Conservation (phyloP, 495 filamentous ascomycete species). For the Neurospora pannonica region DNA sequence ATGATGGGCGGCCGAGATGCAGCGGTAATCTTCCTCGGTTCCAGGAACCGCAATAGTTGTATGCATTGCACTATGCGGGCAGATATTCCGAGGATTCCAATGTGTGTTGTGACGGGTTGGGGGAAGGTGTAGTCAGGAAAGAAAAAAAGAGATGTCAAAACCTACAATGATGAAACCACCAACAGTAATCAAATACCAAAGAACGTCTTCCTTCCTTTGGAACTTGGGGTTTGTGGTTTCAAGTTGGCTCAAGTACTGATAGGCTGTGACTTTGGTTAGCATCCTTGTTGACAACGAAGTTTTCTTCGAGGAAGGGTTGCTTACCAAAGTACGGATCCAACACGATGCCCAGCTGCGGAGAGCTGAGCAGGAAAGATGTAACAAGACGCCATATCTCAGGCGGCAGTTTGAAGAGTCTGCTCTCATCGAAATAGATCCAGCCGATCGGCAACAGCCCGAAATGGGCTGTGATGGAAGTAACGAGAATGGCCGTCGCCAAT, state of each 20-base stretch:
- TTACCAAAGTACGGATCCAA: constrained; percentile 79
- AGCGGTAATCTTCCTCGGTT: constrained; percentile 94
- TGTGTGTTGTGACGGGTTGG: constrained; percentile 1
- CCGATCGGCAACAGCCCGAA: constrained; percentile 46
- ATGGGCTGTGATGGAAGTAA: constrained; percentile 51
- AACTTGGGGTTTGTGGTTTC: constrained; percentile 34
- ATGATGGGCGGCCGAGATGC: constrained; percentile 64
- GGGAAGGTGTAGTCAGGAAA: neutral
- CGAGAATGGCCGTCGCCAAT: constrained; percentile 56
- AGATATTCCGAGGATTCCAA: constrained; percentile 72
- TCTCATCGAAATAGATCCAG: constrained; percentile 49
- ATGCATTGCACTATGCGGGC: constrained; percentile 74
- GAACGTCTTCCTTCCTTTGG: constrained; percentile 32
- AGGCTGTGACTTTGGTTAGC: constrained; percentile 15
- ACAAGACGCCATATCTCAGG: constrained; percentile 50
- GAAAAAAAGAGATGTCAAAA: constrained; percentile 8
- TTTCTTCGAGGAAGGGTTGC: constrained; percentile 11
- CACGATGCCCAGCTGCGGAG: constrained; percentile 51
- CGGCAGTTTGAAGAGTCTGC: constrained; percentile 49
- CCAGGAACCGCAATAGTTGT: constrained; percentile 91
- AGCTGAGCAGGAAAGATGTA: constrained; percentile 65
- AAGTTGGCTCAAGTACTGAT: constrained; percentile 34
- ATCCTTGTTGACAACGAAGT: neutral
- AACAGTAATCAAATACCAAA: constrained; percentile 41
- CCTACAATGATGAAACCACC: constrained; percentile 36